These are phyloP conservation scores for Adansonia gregorii DNA, from an alignment of 441 rosid species.

Conservation along the genomic window DNA sequence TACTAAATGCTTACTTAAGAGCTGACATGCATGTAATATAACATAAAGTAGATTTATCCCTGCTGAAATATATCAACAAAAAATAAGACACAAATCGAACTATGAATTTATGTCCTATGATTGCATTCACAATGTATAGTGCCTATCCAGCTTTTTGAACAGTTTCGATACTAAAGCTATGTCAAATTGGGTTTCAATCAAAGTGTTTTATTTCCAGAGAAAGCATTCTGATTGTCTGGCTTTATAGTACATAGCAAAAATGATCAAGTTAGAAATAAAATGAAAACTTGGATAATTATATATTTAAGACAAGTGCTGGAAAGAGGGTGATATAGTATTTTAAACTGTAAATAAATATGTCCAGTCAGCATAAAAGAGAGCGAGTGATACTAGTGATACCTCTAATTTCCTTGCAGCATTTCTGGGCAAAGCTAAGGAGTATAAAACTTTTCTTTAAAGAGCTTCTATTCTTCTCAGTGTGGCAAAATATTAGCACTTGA, in stretches of 20 bases:
- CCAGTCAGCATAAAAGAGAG: not conserved
- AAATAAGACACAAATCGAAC: not conserved
- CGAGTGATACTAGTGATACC: not conserved
- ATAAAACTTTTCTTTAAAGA: not conserved
- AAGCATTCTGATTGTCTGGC: not conserved
- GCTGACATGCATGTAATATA: not conserved
- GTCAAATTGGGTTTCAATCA: not conserved
- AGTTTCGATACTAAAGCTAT: not conserved
- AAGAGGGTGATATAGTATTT: not conserved
- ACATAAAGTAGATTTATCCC: not conserved
- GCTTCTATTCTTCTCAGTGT: not conserved
- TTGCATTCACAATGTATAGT: not conserved
- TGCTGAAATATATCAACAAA: not conserved
- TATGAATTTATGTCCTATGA: not conserved
- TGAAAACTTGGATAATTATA: not conserved
- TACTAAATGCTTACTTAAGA: not conserved
- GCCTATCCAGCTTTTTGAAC: not conserved
- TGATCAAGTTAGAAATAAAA: not conserved
- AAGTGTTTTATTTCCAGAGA: not conserved
- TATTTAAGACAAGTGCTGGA: not conserved
- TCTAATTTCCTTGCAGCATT: constrained; percentile 1
- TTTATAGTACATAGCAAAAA: not conserved
- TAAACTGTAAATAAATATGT: constrained; percentile 6
- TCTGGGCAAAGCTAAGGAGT: not conserved
- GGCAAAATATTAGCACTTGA: not conserved